Evolutionary conservation across 768 basidiomycete genomes (phyloP), one percentile per base, ranked within the genome.

Genomic region (Serendipita sp.): DNA sequence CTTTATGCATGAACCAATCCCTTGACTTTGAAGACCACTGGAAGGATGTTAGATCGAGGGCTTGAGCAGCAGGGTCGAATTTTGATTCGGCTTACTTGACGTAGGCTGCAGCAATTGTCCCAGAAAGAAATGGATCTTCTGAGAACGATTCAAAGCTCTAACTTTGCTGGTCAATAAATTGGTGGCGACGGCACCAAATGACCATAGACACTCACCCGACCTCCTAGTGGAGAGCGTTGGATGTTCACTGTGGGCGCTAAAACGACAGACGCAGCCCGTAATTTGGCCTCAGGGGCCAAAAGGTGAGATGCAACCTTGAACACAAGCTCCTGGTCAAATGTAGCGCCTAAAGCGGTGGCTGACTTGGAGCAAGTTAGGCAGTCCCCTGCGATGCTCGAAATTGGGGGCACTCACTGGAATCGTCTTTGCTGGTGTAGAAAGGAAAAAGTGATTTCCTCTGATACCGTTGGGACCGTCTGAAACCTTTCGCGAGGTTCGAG

Each of bases 181-280:
- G 11, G 38, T n/a, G 18, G 65, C 34, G n/a, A 30, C n/a, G 48
- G 30, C 13, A 24, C 24, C 24, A 41, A 13, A 41, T 8, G 35
- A 5, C 30, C 18, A 38, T 11, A 60, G 4, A 30, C 11, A 37
- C 56, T n/a, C 5, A 60, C 56, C 16, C 46, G 34, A 37, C 41
- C 64, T 32, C 13, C 16, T 41, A 35, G 2, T 47, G 28, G 53
- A 54, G 13, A 35, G 30, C 90, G 81, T 73, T 90, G 89, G 60
- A 89, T 89, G 71, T 92, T 92, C 71, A 86, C 87, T 0, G 89
- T 92, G 0, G 89, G 90, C 0, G 84, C 90, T 16, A 91, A 80
- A 35, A 89, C 76, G 2, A 88, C 73, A 11, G 85, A 84, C 8
- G 86, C 84, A 1, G 84, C 80, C 51, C 82, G 78, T 56, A 86